Base-by-base conservation (phyloP, 208 protist genomes). In the Trypanosoma vivax region DNA sequence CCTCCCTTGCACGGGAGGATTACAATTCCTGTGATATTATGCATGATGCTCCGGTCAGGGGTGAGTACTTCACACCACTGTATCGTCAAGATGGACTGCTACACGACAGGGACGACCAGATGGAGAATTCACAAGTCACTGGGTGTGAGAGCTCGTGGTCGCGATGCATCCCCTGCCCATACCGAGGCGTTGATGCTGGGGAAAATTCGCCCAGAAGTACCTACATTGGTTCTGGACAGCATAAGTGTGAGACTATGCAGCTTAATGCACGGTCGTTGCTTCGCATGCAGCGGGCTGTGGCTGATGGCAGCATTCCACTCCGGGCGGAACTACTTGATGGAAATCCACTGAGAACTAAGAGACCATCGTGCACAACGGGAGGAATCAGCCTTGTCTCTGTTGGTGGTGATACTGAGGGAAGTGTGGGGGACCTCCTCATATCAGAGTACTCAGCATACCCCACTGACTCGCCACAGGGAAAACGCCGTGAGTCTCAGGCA, bases 291-390 rank as follows among this genome's bases (percentile, higher is more conserved):
- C 11, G 51, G 28, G 39, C 9, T 38, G 24, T 61, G 1, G 55
- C 46, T 18, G 46, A 11, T n/a, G 55, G 55, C 2, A 42, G 38
- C 10, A 19, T 53, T n/a, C 46, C 43, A 16, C 28, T 61, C 42
- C 43, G 40, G 16, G 7, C 55, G 11, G 55, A 61, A 23, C 13
- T 61, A 13, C 35, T 61, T 14, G 38, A n/a, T n/a, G 16, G 14
- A 0, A 23, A 42, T 35, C 5, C n/a, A 16, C 27, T 53, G n/a
- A 29, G 3, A n/a, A 16, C 24, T 9, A 24, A 28, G 31, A 51
- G 34, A 6, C 1, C 31, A 6, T 2, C 19, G 2, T 14, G 7
- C n/a, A 13, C 7, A 5, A 27, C 19, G 4, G 51, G 9, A 24
- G 30, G 29, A n/a, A 9, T 54, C 14, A 63, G 47, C 43, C 18